Conservation (phyloP, 1,284 basidiomycete species). For the Cryptococcus sp. region DNA sequence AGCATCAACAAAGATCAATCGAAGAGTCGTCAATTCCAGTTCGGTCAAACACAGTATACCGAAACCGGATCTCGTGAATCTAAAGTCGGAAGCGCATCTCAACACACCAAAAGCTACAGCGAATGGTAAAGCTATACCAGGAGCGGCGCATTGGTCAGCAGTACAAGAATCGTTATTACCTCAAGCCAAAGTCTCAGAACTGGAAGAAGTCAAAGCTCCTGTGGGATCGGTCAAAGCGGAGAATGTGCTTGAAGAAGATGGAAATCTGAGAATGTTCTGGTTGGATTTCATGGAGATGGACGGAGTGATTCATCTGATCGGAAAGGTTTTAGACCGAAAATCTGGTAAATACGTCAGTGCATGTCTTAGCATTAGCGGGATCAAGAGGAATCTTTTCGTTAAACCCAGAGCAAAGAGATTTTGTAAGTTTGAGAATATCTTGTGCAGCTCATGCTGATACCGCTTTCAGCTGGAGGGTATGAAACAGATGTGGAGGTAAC, state of each 20-base stretch:
- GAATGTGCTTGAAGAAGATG: constrained; percentile 61
- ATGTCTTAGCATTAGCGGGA: constrained; percentile 76
- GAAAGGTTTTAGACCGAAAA: constrained; percentile 76
- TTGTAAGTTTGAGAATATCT: constrained; percentile 48
- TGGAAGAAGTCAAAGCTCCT: constrained; percentile 44
- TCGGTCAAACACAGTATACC: constrained; percentile 48
- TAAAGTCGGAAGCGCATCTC: constrained; percentile 26
- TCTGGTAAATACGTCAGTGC: constrained; percentile 73
- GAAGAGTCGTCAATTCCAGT: constrained; percentile 46
- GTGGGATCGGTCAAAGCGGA: constrained; percentile 50
- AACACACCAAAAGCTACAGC: constrained; percentile 21
- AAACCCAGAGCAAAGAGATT: constrained; percentile 68
- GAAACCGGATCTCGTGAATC: constrained; percentile 39
- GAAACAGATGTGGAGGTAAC: constrained; percentile 73
- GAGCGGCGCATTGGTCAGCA: constrained; percentile 65
- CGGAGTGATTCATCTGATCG: constrained; percentile 70
- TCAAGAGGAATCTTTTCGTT: constrained; percentile 92
- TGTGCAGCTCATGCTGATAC: neutral
- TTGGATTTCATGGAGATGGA: constrained; percentile 82
- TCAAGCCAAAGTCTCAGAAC: constrained; percentile 24
- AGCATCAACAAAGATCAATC: constrained; percentile 22
- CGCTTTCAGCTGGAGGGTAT: constrained; percentile 51
- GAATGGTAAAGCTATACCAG: constrained; percentile 26
- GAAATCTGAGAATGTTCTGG: constrained; percentile 83
- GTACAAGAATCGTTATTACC: constrained; percentile 57